These are phyloP conservation scores for Prosopis cineraria DNA, from an alignment of 306 rosid genomes.

Conservation along the genomic window DNA sequence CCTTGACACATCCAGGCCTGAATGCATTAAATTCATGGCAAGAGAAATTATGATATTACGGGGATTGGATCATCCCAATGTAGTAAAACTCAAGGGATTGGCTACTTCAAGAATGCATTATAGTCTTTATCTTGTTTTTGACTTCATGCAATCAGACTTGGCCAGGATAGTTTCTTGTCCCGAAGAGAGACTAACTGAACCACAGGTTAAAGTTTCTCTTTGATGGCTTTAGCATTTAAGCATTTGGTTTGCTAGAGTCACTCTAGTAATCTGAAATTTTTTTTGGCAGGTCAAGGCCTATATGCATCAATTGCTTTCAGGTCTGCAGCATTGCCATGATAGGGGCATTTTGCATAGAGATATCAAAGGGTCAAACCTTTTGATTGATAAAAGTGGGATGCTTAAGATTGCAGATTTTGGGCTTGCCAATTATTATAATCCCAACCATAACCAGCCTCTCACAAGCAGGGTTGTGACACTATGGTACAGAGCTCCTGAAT, in stretches of 20 bases:
- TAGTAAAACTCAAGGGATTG: slow-evolving; percentile 1
- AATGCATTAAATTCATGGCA: slow-evolving; percentile 3
- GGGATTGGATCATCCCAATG: slow-evolving; percentile 3
- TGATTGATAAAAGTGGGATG: slow-evolving; percentile 1
- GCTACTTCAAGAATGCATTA: slow-evolving; percentile 12
- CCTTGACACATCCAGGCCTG: neutral
- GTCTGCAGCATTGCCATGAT: slow-evolving; percentile 2
- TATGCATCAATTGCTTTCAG: slow-evolving; percentile 7
- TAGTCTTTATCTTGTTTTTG: neutral
- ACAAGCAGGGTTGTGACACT: neutral
- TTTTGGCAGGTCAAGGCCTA: slow-evolving; percentile 3
- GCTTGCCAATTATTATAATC: neutral
- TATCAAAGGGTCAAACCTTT: neutral
- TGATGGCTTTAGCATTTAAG: neutral
- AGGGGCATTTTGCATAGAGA: slow-evolving; percentile 2
- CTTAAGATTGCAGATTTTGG: slow-evolving; percentile 1
- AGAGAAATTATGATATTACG: slow-evolving; percentile 1
- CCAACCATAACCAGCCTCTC: neutral
- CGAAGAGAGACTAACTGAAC: neutral
- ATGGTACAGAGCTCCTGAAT: neutral
- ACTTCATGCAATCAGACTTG: neutral
- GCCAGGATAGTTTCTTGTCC: neutral
- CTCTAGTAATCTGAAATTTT: neutral
- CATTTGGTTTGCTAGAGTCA: neutral
- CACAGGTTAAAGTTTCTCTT: neutral